Evolutionary conservation across 495 filamentous ascomycete genomes (phyloP).

Genomic region (Penicillium dipodomyicola): DNA sequence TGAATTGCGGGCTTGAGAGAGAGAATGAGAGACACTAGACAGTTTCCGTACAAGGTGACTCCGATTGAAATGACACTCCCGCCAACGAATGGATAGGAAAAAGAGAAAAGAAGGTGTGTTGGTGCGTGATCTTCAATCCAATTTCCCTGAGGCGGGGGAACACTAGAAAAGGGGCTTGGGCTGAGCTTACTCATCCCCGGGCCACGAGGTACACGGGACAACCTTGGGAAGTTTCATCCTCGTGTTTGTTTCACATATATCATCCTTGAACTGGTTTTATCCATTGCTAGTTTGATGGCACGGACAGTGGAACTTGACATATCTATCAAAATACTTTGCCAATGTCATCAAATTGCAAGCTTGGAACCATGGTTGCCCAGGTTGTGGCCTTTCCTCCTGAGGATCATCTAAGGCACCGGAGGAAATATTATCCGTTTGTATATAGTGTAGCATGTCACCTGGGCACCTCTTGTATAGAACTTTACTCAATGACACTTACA

Average conservation of each 20-base stretch:
- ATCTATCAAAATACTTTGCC: background rate
- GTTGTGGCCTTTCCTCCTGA: slow-evolving; percentile 3
- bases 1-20: background rate
- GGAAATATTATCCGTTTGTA: background rate
- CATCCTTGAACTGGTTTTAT: background rate
- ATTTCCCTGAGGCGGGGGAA: slow-evolving; percentile 29
- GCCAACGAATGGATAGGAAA: slow-evolving; percentile 1
- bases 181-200: slow-evolving; percentile 33
- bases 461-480: background rate
- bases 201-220: slow-evolving; percentile 9
- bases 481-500: background rate
- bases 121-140: slow-evolving; percentile 8
- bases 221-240: background rate
- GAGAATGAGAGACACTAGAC: background rate
- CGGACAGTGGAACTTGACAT: background rate
- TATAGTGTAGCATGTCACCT: background rate
- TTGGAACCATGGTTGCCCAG: slow-evolving; percentile 12
- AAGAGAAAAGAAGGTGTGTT: slow-evolving; percentile 7
- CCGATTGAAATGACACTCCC: background rate
- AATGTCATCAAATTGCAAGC: background rate
- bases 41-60: background rate
- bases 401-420: background rate
- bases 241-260: background rate
- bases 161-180: slow-evolving; percentile 37
- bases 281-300: background rate